Conservation (phyloP, 805 yeast species). For the Hanseniaspora taiwanica region DNA sequence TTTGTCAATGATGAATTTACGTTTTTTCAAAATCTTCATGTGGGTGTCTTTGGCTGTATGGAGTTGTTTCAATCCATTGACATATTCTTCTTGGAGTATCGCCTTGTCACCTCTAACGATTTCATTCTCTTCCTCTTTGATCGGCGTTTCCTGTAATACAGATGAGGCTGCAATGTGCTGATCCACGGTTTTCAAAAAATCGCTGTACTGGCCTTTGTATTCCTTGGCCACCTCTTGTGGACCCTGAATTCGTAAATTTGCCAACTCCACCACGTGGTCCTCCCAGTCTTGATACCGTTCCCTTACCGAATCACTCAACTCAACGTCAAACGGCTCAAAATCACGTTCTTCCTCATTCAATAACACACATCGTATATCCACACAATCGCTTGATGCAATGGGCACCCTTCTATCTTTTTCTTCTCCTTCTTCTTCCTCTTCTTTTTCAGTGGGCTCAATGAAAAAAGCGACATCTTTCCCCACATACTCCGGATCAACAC, state of each 20-base stretch:
- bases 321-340: constrained; percentile 60
- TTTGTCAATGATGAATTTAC: not conserved
- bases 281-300: constrained; percentile 47
- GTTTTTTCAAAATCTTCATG: constrained; percentile 5
- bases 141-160: too few relatives aligned
- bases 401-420: constrained; percentile 2
- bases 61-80: constrained; percentile 20
- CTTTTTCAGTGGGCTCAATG: constrained; percentile 5
- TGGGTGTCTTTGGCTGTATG: constrained; percentile 8
- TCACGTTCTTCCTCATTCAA: constrained; percentile 15
- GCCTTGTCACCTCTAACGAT: too few relatives aligned
- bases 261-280: constrained; percentile 41
- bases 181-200: not conserved
- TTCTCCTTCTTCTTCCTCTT: constrained; percentile 13
- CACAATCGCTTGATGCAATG: not conserved
- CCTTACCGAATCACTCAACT: constrained; percentile 46
- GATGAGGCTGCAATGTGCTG: constrained; percentile 9
- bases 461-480: constrained; percentile 11
- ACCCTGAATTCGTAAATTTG: constrained; percentile 38
- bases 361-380: constrained; percentile 11
- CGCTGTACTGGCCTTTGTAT: constrained; percentile 20
- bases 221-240: constrained; percentile 30
- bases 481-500: constrained; percentile 26
- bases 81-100: constrained; percentile 19
- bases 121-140: too few relatives aligned